Percentiles rank a stretch among this genome's conserved stretches.
These are phyloP conservation scores for Colletotrichum sp. DNA, from an alignment of 2,329 filamentous ascomycete species.

Conservation along the genomic window DNA sequence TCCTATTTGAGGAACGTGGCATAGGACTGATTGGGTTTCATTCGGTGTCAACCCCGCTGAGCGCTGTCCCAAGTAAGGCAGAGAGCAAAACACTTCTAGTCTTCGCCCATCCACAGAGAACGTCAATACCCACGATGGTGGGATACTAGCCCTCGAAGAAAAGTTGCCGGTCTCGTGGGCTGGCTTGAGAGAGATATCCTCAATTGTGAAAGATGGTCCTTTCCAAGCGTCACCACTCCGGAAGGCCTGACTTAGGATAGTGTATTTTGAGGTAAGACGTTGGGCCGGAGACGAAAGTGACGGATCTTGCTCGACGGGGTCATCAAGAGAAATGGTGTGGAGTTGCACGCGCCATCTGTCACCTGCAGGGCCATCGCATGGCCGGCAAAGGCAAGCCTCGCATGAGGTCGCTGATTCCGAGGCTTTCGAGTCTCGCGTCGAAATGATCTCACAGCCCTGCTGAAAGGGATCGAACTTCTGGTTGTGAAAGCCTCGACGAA, in stretches of 20 bases:
- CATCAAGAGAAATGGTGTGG: not conserved
- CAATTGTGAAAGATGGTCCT: not conserved
- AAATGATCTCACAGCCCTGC: not conserved
- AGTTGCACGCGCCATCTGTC: not conserved
- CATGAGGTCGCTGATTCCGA: not conserved
- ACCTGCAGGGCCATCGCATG: not conserved
- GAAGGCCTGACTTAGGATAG: not conserved
- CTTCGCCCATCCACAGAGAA: not conserved
- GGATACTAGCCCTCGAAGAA: not conserved
- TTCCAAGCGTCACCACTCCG: not conserved
- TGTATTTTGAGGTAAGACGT: not conserved
- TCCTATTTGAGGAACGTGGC: not conserved
- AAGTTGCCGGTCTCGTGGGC: not conserved
- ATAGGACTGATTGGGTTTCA: not conserved
- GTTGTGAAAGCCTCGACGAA: not conserved
- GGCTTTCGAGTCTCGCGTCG: not conserved
- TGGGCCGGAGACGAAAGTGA: not conserved
- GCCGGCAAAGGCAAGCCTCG: not conserved
- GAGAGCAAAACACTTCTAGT: not conserved
- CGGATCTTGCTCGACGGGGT: not conserved
- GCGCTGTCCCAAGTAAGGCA: not conserved
- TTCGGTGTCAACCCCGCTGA: fast-evolving
- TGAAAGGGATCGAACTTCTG: not conserved
- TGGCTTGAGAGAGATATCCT: not conserved
- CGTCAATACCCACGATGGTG: not conserved